Conservation (phyloP, 257 asterid genomes). For the Scutellaria barbata region DNA sequence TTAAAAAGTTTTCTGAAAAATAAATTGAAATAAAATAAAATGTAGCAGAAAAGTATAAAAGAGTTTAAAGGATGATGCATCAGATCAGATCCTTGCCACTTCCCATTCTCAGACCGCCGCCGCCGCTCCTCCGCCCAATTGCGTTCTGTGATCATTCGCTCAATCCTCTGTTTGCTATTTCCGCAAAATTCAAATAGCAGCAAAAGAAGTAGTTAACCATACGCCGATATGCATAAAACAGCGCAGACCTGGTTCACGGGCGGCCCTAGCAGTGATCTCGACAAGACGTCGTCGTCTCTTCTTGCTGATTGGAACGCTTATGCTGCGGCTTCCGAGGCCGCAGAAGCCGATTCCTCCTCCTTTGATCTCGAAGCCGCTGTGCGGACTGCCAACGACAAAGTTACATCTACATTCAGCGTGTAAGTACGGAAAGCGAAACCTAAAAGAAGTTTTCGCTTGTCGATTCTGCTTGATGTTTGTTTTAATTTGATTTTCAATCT, state of each 20-base stretch:
- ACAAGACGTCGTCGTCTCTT: constrained; percentile 61
- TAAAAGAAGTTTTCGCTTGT: not conserved
- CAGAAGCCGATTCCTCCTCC: constrained; percentile 53
- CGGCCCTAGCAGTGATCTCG: constrained; percentile 70
- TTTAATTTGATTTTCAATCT: not conserved
- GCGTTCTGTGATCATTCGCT: not conserved
- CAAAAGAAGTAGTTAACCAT: not conserved
- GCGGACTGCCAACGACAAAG: constrained; percentile 72
- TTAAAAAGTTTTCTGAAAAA: too few species aligned
- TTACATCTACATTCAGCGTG: constrained; percentile 78
- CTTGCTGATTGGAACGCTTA: constrained; percentile 94
- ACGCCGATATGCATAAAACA: constrained; percentile 62
- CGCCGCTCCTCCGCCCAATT: not conserved
- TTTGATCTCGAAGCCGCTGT: constrained; percentile 93
- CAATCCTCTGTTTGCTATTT: not conserved
- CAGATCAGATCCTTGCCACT: constrained; percentile 11
- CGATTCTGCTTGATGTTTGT: constrained; percentile 5
- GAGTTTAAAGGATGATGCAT: not conserved
- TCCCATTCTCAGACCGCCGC: constrained; percentile 5
- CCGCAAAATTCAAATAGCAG: not conserved
- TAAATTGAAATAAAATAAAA: too few species aligned
- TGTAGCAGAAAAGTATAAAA: too few species aligned
- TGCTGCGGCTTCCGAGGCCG: constrained; percentile 59
- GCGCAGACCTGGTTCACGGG: constrained; percentile 89
- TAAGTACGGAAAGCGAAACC: constrained; percentile 42